Percentiles rank a stretch among this genome's conserved stretches.
Evolutionary conservation across 164 flowering plant genomes (phyloP).

Genomic region (Nymphaea thermarum): DNA sequence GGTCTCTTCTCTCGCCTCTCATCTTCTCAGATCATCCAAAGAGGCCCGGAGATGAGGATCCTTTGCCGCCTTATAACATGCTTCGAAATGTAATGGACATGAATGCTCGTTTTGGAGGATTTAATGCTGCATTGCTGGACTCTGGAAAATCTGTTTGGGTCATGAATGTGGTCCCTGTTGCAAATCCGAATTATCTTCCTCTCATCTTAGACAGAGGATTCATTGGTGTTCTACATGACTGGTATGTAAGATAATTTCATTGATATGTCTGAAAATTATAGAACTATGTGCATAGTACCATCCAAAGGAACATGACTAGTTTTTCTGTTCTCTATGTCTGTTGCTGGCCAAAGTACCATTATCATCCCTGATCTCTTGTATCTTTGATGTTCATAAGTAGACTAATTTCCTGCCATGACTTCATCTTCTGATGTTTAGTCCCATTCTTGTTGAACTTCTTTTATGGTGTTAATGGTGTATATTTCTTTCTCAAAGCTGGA

Average conservation of each 20-base stretch:
- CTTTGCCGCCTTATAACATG: slow-evolving; percentile 96
- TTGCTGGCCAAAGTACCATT: too few species aligned
- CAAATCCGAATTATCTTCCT: slow-evolving; percentile 65
- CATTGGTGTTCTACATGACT: slow-evolving; percentile 85
- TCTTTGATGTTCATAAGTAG: too few species aligned
- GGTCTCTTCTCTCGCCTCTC: slow-evolving; percentile 93
- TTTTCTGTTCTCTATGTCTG: too few species aligned
- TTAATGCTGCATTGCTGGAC: slow-evolving; percentile 76
- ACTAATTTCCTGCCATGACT: too few species aligned
- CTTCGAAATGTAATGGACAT: slow-evolving; percentile 91
- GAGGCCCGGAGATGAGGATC: slow-evolving; percentile 99
- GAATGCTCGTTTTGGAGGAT: slow-evolving; percentile 93
- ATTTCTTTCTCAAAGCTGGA: too few species aligned
- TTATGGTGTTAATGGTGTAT: too few species aligned
- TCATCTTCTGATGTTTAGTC: too few species aligned
- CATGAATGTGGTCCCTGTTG: slow-evolving; percentile 93
- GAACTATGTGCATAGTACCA: background rate
- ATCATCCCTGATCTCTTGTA: too few species aligned
- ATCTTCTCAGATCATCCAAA: slow-evolving; percentile 99
- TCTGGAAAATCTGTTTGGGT: slow-evolving; percentile 87
- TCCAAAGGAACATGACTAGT: too few species aligned
- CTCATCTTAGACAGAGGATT: slow-evolving; percentile 84
- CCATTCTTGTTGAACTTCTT: too few species aligned
- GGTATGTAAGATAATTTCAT: slow-evolving; percentile 32
- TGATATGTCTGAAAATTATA: background rate